These are phyloP conservation scores for Alternaria atra DNA, from an alignment of 2,329 filamentous ascomycete species.

Conservation along the genomic window DNA sequence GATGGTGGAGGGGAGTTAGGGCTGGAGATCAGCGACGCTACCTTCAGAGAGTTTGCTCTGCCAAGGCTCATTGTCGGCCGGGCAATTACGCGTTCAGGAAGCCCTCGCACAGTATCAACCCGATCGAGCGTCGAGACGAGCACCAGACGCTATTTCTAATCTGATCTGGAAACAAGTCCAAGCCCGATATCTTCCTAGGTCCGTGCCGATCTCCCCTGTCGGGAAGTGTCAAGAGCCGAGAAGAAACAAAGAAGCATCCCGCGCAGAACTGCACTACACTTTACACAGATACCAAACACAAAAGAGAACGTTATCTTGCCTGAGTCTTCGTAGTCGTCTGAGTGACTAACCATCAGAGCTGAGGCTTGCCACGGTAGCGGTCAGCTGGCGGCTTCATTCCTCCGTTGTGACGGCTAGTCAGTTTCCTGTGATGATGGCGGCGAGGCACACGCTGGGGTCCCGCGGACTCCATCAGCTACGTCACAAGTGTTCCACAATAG, in stretches of 20 bases:
- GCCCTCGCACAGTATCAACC: constrained; percentile 7
- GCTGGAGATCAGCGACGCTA: constrained; percentile 21
- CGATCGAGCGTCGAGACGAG: constrained; percentile 18
- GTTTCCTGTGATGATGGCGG: constrained; percentile 5
- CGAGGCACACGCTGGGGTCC: not conserved
- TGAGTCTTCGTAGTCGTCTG: not conserved
- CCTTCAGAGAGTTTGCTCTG: constrained; percentile 9
- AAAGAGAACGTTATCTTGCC: constrained; percentile 4
- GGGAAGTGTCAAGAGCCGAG: constrained; percentile 11
- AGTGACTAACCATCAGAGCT: not conserved
- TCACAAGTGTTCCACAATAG: constrained; percentile 10
- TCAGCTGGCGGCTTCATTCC: constrained; percentile 9
- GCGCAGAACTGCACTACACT: constrained; percentile 1
- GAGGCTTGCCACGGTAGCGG: constrained; percentile 3
- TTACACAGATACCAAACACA: not conserved
- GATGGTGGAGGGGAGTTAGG: constrained; percentile 3
- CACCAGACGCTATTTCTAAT: constrained; percentile 10
- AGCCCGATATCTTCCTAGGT: constrained; percentile 18
- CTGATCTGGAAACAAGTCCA: constrained; percentile 11
- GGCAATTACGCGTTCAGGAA: constrained; percentile 14
- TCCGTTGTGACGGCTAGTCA: constrained; percentile 3
- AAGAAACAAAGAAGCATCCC: constrained; percentile 11
- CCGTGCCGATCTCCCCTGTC: constrained; percentile 19
- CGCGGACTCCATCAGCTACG: constrained; percentile 6
- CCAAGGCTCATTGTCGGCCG: constrained; percentile 12